Base-by-base conservation (phyloP, 176 grass and related monocot genomes). In the Musa beccarii region DNA sequence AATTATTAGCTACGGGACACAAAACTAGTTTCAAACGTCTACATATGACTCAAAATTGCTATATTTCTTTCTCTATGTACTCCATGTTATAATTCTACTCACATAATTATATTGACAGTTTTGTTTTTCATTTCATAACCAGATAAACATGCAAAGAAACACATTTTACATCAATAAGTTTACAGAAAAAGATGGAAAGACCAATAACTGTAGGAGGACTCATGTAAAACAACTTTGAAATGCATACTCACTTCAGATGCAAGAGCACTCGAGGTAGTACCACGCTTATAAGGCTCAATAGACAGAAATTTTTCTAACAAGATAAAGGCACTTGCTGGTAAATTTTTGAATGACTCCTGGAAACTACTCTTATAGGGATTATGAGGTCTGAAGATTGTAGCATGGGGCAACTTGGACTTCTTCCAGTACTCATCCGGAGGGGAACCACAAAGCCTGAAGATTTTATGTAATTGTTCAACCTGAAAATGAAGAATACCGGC, bases 391-490 rank as follows among this genome's bases (percentile, higher is more conserved):
- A 92, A 99, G 74, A 99, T 78, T 72, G 96, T 95, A 23, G 86
- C 88, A 86, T 92, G 89, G 59, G 91, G 91, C 63, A 99, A 81
- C 80, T 86, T 99, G 1, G 86, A 91, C 73, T 89, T 99, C 63
- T 95, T 94, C 96, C 96, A 99, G 66, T 89, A 99, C 52, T 87
- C 96, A 50, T 99, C 96, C 26, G 86, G 52, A 24, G 96, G 96
- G 52, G 96, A 99, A 24, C 96, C 96, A 79, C 96, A 99, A 52
- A 99, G 67, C 89, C 94, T 99, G 84, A 95, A 99, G 69, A 99
- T 99, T 81, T 92, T 99, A 78, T 99, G 96, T 59, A 99, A 76
- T 73, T 99, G 96, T 82, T 99, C 96, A 72, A 99, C 92, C 96
- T 99, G 78, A 64, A 87, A 87, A 75, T 19, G 13, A 21, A 24